These are phyloP conservation scores for Eremomyces bilateralis DNA, from an alignment of 495 filamentous ascomycete genomes.

Conservation along the genomic window DNA sequence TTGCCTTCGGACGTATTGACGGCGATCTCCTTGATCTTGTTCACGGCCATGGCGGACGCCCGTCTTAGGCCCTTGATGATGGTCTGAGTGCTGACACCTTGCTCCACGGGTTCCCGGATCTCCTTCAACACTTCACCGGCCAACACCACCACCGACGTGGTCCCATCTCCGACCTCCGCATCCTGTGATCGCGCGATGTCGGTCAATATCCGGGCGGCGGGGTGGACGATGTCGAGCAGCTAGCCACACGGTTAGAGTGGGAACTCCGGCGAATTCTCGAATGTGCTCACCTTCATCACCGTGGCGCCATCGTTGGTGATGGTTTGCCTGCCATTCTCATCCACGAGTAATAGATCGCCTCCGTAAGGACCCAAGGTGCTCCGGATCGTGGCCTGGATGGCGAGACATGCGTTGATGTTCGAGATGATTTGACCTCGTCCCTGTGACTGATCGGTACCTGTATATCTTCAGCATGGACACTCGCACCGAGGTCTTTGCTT, in stretches of 20 bases:
- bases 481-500: conserved; percentile 3
- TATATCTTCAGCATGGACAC: conserved; percentile 5
- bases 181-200: conserved; percentile 98
- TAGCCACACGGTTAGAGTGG: conserved; percentile 20
- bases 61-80: conserved; percentile 91
- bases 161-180: conserved; percentile 94
- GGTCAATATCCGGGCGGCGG: conserved; percentile 89
- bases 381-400: conserved; percentile 90
- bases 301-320: conserved; percentile 99
- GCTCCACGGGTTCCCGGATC: conserved; percentile 82
- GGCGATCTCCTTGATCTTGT: conserved; percentile 96
- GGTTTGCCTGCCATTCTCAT: conserved; percentile 83
- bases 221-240: conserved; percentile 96
- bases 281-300: conserved; percentile 70
- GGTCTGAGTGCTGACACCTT: conserved; percentile 89
- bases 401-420: conserved; percentile 95
- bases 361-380: conserved; percentile 94
- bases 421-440: conserved; percentile 93
- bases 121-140: conserved; percentile 95
- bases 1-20: conserved; percentile 69
- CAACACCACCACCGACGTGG: conserved; percentile 87
- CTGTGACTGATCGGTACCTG: conserved; percentile 92
- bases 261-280: too few relatives aligned
- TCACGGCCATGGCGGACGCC: conserved; percentile 79
- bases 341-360: conserved; percentile 86